Conservation (phyloP, 192 early-diverging fungal species). For the Chytriomyces sp. region DNA sequence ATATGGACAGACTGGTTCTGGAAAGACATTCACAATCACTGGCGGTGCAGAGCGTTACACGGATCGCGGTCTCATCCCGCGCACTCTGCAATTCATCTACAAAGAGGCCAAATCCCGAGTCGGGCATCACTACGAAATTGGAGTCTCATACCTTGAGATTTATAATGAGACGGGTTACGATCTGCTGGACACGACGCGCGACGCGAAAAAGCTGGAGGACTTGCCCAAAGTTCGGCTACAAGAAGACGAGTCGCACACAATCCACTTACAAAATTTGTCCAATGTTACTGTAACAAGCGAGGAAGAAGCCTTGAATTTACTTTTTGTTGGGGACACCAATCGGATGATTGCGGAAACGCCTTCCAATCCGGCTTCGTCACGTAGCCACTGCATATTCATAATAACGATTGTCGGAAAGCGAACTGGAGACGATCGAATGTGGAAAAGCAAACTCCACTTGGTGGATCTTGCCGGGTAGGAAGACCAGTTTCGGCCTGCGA, state of each 20-base stretch:
- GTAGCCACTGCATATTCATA: conserved; percentile 67
- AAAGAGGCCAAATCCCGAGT: conserved; percentile 45
- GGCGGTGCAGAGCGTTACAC: conserved; percentile 63
- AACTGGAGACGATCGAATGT: conserved; percentile 50
- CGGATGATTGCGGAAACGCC: conserved; percentile 69
- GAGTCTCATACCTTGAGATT: conserved; percentile 65
- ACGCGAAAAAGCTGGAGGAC: conserved; percentile 66
- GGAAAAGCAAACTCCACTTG: conserved; percentile 59
- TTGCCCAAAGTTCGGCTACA: conserved; percentile 59
- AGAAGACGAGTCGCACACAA: conserved; percentile 51
- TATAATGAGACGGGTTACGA: conserved; percentile 68
- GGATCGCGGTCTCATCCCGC: conserved; percentile 64
- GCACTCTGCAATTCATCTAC: conserved; percentile 62
- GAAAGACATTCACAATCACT: conserved; percentile 71
- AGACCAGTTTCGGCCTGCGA: not conserved
- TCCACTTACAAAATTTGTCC: conserved; percentile 61
- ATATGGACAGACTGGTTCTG: conserved; percentile 56
- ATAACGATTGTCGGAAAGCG: conserved; percentile 40
- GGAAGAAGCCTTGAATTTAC: conserved; percentile 63
- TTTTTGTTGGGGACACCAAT: conserved; percentile 68
- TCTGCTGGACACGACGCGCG: conserved; percentile 54
- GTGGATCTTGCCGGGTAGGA: conserved; percentile 70
- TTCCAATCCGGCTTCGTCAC: conserved; percentile 63
- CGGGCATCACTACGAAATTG: conserved; percentile 44
- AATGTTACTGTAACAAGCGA: conserved; percentile 44